These are phyloP conservation scores for Neofusicoccum ribis DNA, from an alignment of 2,329 filamentous ascomycete genomes.

Conservation along the genomic window DNA sequence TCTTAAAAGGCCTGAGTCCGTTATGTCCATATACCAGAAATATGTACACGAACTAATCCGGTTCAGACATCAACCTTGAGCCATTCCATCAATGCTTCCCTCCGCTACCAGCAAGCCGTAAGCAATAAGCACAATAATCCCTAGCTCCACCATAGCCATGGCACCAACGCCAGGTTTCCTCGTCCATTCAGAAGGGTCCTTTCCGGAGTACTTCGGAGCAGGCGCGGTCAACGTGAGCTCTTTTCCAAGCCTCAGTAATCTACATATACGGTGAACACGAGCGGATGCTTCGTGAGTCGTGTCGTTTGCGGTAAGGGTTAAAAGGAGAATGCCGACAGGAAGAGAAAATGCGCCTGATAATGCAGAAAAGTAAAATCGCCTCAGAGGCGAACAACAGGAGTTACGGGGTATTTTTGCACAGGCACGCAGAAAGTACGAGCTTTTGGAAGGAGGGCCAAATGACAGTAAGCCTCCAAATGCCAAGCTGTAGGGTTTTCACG, in stretches of 20 bases:
- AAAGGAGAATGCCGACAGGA: constrained; percentile 2
- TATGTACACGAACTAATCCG: constrained; percentile 17
- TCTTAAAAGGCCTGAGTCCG: neutral
- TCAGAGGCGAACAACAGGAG: neutral
- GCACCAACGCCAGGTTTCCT: constrained; percentile 11
- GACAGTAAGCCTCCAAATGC: neutral
- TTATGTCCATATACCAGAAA: constrained; percentile 14
- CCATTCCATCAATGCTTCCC: neutral
- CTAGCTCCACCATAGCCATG: neutral
- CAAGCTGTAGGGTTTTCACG: neutral
- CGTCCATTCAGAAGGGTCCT: neutral
- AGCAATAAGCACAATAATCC: neutral
- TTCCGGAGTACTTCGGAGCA: neutral
- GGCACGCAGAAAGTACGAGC: neutral
- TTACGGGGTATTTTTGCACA: constrained; percentile 9
- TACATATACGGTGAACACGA: constrained; percentile 5
- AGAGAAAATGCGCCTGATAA: constrained; percentile 5
- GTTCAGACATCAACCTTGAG: constrained; percentile 1
- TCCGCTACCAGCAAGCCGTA: neutral
- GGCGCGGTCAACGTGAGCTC: neutral
- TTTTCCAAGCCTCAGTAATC: neutral
- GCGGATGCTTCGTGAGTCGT: neutral
- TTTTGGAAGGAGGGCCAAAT: neutral
- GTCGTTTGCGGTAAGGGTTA: neutral
- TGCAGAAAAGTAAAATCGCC: neutral